Conservation (phyloP, 2,329 filamentous ascomycete genomes). For the Epichloe gansuensis region DNA sequence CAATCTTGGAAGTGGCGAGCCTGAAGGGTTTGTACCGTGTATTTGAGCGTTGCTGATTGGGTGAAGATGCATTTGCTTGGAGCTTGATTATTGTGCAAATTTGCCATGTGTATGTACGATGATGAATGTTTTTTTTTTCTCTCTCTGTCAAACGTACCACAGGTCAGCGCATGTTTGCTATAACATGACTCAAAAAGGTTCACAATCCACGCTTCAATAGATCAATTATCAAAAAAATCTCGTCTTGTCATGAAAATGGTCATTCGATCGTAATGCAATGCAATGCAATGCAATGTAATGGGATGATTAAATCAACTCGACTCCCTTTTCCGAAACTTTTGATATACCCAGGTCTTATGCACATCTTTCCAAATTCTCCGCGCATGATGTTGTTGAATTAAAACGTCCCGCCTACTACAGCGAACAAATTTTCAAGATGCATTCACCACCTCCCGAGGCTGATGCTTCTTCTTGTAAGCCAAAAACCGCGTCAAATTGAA, state of each 20-base stretch:
- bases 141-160: neutral
- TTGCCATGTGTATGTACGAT: neutral
- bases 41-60: constrained; percentile 76
- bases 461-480: constrained; percentile 50
- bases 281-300: too few species aligned
- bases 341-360: neutral
- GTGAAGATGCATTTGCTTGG: neutral
- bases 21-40: constrained; percentile 86
- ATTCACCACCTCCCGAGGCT: constrained; percentile 15
- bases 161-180: too few species aligned
- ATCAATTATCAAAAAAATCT: neutral
- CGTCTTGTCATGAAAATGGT: too few species aligned
- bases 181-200: too few species aligned
- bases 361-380: neutral
- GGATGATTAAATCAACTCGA: too few species aligned
- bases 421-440: neutral
- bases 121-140: neutral
- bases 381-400: neutral
- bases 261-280: too few species aligned
- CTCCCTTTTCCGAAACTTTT: neutral
- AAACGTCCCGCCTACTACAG: neutral
- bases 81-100: neutral
- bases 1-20: constrained; percentile 76
- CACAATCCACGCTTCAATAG: neutral
- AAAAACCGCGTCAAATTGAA: constrained; percentile 51